phyloP scores from a whole-genome alignment of 75 land plant species.

The Selaginella tamariscina region DNA sequence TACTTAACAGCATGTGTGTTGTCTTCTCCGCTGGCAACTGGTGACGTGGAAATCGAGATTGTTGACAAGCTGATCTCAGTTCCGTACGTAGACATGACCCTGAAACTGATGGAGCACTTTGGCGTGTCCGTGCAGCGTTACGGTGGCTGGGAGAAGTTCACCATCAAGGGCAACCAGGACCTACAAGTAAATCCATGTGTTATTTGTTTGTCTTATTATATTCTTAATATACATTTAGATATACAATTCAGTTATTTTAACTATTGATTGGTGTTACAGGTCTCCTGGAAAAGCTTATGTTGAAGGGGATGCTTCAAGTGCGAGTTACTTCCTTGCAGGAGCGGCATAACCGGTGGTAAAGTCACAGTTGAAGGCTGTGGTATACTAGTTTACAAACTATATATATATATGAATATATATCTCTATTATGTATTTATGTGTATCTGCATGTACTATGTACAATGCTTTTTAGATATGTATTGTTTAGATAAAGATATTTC shows the following conservation, averaged over 20 bases:
- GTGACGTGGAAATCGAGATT: constrained; percentile 88
- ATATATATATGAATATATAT: background rate
- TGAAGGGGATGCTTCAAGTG: constrained; percentile 99
- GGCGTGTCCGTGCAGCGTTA: constrained; percentile 65
- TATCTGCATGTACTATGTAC: background rate
- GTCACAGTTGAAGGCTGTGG: constrained; percentile 96
- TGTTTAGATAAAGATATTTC: background rate
- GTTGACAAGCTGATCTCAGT: constrained; percentile 81
- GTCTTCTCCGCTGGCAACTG: constrained; percentile 83
- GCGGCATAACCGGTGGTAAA: constrained; percentile 96
- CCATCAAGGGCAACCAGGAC: constrained; percentile 72
- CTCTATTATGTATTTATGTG: background rate
- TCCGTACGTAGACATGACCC: constrained; percentile 96
- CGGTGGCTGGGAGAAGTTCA: constrained; percentile 66
- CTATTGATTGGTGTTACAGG: constrained; percentile 20
- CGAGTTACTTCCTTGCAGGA: constrained; percentile 96
- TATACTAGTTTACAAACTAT: constrained; percentile 79
- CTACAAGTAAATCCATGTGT: constrained; percentile 46
- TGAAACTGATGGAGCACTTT: constrained; percentile 87
- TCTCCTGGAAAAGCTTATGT: constrained; percentile 91
- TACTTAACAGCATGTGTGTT: constrained; percentile 86
- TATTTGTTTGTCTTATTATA: background rate
- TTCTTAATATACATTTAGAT: background rate
- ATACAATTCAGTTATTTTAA: background rate
- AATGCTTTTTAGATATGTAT: background rate